phyloP scores from a whole-genome alignment of 2,329 filamentous ascomycete species.

The Scopulariopsis brevicaulis region DNA sequence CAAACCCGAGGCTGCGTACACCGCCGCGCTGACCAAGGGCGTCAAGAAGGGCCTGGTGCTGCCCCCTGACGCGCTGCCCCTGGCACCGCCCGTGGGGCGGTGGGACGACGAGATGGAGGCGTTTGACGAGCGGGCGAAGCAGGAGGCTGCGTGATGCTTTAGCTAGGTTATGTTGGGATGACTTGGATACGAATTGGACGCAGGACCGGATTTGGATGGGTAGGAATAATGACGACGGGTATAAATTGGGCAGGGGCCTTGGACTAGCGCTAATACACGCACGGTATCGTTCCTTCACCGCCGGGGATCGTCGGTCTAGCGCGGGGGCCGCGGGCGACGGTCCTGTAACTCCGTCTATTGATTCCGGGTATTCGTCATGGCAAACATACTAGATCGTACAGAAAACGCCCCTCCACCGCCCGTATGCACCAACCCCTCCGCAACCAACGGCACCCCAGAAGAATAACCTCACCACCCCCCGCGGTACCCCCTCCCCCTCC shows the following conservation, averaged over 20 bases:
- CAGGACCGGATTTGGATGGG: neutral
- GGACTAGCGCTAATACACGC: neutral
- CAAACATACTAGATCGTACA: neutral
- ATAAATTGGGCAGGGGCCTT: neutral
- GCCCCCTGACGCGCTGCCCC: constrained; percentile 14
- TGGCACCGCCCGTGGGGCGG: constrained; percentile 27
- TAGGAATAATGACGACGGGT: neutral
- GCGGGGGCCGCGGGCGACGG: neutral
- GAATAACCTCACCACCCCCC: constrained; percentile 16
- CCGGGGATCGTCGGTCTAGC: neutral
- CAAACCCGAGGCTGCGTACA: constrained; percentile 7
- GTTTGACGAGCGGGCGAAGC: constrained; percentile 19
- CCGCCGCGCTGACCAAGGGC: constrained; percentile 18
- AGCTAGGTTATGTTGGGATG: neutral
- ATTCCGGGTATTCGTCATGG: neutral
- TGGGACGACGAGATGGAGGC: constrained; percentile 51
- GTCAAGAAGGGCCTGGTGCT: constrained; percentile 6
- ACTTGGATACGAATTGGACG: neutral
- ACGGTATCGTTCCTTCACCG: neutral
- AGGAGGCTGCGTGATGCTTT: neutral
- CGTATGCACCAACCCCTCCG: neutral
- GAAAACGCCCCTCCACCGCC: neutral
- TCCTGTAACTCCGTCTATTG: neutral
- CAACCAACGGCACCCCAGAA: neutral
- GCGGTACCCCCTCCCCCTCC: constrained; percentile 35